These are phyloP conservation scores for Phyllosticta citrichinensis DNA, from an alignment of 2,329 filamentous ascomycete genomes.

Conservation along the genomic window DNA sequence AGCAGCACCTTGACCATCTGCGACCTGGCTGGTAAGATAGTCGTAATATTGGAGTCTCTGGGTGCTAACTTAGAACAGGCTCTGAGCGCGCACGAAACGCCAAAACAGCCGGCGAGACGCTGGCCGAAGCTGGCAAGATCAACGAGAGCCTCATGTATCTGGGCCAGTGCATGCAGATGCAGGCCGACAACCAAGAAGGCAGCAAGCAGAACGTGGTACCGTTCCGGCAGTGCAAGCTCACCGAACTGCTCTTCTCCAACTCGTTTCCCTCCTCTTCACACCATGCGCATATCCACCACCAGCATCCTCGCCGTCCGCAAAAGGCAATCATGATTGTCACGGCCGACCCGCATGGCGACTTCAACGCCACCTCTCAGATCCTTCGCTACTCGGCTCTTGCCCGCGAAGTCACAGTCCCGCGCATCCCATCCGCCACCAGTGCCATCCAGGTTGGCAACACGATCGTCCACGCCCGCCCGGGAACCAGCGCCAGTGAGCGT, in stretches of 20 bases:
- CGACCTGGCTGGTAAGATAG: slow-evolving; percentile 63
- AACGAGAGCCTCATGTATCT: slow-evolving; percentile 98
- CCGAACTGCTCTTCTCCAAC: slow-evolving; percentile 43
- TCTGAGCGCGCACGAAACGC: slow-evolving; percentile 89
- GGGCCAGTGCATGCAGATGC: slow-evolving; percentile 92
- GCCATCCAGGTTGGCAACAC: slow-evolving; percentile 37
- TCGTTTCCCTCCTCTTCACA: slow-evolving; percentile 32
- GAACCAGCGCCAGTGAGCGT: slow-evolving; percentile 19
- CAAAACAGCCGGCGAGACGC: slow-evolving; percentile 84
- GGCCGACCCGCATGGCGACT: slow-evolving; percentile 84
- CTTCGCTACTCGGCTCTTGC: slow-evolving; percentile 88
- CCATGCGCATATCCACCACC: slow-evolving; percentile 21
- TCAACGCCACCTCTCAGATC: slow-evolving; percentile 94
- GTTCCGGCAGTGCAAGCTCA: slow-evolving; percentile 49
- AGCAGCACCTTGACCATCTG: slow-evolving; percentile 78
- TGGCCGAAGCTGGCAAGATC: slow-evolving; percentile 95
- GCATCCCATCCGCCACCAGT: slow-evolving; percentile 71
- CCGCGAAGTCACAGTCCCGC: slow-evolving; percentile 82
- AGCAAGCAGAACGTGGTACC: slow-evolving; percentile 64
- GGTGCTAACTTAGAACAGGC: slow-evolving; percentile 26
- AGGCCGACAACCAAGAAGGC: slow-evolving; percentile 65
- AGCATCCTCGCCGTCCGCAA: slow-evolving; percentile 57
- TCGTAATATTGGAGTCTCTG: neutral
- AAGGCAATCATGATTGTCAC: slow-evolving; percentile 94
- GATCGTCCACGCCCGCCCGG: slow-evolving; percentile 18